Conservation (phyloP, 116 monocot species). For the Posidonia oceanica region DNA sequence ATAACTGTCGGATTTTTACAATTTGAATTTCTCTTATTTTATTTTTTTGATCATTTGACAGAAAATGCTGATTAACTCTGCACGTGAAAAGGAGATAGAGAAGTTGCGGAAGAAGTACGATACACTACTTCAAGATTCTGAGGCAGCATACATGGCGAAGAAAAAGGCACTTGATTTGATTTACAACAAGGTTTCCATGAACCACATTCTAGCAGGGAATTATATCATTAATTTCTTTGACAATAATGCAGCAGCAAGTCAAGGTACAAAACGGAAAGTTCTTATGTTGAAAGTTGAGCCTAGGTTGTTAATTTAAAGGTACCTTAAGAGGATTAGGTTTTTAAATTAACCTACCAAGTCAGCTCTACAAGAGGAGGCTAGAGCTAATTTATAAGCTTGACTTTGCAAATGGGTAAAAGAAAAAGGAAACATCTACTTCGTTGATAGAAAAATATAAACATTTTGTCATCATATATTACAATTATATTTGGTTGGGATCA, state of each 20-base stretch:
- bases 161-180: constrained; percentile 24
- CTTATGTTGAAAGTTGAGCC: not conserved
- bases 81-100: constrained; percentile 35
- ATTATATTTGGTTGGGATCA: too few relatives aligned
- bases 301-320: not conserved
- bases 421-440: too few relatives aligned
- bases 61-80: constrained; percentile 24
- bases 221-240: constrained; percentile 35
- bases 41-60: constrained; percentile 11
- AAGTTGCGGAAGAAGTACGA: constrained; percentile 41
- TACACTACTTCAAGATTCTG: constrained; percentile 25
- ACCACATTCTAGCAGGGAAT: constrained; percentile 43
- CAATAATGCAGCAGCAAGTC: constrained; percentile 8
- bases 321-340: too few relatives aligned
- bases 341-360: too few relatives aligned
- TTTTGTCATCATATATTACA: too few relatives aligned
- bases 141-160: constrained; percentile 16
- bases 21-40: not conserved
- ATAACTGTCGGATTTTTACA: too few relatives aligned
- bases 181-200: constrained; percentile 29
- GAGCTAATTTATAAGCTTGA: too few relatives aligned
- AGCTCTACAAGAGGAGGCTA: too few relatives aligned
- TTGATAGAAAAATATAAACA: too few relatives aligned
- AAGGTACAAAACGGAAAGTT: not conserved
- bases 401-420: too few relatives aligned